phyloP scores from a whole-genome alignment of 176 grass and related monocot species.

The Phoenix roebelenii region DNA sequence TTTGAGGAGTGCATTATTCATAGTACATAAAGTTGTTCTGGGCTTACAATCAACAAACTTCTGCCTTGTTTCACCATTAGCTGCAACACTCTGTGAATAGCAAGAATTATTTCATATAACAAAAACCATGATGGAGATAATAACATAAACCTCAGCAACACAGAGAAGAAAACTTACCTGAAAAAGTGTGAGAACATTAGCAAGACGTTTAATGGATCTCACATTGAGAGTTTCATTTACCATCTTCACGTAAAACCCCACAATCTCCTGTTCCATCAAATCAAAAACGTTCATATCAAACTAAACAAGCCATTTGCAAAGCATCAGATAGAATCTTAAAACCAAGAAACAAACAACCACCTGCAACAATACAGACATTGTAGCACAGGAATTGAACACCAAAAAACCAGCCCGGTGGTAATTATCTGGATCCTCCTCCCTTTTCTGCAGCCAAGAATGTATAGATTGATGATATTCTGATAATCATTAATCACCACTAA shows the following conservation, averaged over 20 bases:
- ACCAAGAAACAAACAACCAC: slow-evolving; percentile 5
- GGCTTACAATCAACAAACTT: slow-evolving; percentile 15
- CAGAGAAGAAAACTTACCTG: neutral
- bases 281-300: neutral
- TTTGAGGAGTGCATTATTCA: too few relatives aligned
- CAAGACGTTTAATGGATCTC: slow-evolving; percentile 11
- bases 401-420: slow-evolving; percentile 12
- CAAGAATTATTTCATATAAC: neutral
- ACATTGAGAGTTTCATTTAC: neutral
- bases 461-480: too few relatives aligned
- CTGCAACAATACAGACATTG: slow-evolving; percentile 14
- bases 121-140: neutral
- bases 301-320: neutral
- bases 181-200: slow-evolving; percentile 15
- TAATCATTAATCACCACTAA: too few relatives aligned
- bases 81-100: slow-evolving; percentile 11
- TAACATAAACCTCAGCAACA: neutral
- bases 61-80: slow-evolving; percentile 12
- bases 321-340: neutral
- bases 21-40: neutral
- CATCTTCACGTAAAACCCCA: slow-evolving; percentile 17
- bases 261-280: slow-evolving; percentile 8
- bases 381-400: slow-evolving; percentile 15
- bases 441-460: slow-evolving; percentile 5
- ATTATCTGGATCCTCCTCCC: slow-evolving; percentile 14